Evolutionary conservation across 23 red algal genomes (phyloP).

Genomic region (Agarophyton chilense): DNA sequence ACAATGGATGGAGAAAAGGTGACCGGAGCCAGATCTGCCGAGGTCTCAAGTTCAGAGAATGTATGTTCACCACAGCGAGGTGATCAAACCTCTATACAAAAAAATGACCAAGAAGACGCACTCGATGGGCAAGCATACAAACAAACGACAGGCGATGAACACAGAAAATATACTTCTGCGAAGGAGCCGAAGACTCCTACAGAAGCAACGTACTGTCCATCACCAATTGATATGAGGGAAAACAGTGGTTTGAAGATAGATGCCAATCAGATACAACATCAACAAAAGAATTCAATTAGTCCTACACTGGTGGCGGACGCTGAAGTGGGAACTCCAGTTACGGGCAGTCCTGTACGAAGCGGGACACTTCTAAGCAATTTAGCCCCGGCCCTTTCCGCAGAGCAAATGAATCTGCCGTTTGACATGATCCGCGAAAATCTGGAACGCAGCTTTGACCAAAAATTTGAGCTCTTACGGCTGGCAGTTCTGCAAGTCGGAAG

Average conservation of each 20-base stretch:
- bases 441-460: constrained; percentile 41
- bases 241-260: neutral
- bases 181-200: neutral
- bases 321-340: neutral
- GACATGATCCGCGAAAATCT: constrained; percentile 54
- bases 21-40: neutral
- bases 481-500: neutral
- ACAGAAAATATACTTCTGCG: neutral
- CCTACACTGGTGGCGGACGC: neutral
- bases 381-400: constrained; percentile 8
- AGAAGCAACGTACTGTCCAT: neutral
- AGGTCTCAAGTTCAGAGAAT: neutral
- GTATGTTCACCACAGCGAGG: neutral
- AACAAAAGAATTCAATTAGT: neutral
- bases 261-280: neutral
- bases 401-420: constrained; percentile 60
- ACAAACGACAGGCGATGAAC: neutral
- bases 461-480: constrained; percentile 30
- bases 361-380: neutral
- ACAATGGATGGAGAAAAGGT: neutral
- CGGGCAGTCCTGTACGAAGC: constrained; percentile 8
- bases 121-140: neutral
- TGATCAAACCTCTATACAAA: neutral
- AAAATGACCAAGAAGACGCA: neutral
- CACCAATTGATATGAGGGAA: no score